Conservation (phyloP, 1,139 yeast genomes). For the Yamadazyma membranifaciens region DNA sequence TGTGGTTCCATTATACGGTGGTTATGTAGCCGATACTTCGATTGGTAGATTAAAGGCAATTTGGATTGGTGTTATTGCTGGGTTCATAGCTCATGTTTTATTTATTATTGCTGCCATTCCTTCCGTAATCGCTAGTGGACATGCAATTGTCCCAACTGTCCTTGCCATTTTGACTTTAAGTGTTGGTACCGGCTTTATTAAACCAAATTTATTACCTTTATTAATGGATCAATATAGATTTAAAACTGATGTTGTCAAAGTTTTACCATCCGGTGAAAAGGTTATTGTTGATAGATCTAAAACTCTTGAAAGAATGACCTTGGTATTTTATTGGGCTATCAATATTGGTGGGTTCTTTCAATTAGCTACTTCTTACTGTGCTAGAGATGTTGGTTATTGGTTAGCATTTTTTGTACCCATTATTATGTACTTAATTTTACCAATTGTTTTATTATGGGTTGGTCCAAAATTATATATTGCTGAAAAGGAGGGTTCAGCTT, state of each 20-base stretch:
- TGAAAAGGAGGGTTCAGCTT: slow-evolving; percentile 48
- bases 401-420: slow-evolving; percentile 66
- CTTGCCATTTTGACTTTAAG: slow-evolving; percentile 39
- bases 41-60: slow-evolving; percentile 43
- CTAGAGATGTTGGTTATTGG: slow-evolving; percentile 73
- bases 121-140: slow-evolving; percentile 30
- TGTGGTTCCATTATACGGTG: slow-evolving; percentile 43
- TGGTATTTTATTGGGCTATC: slow-evolving; percentile 76
- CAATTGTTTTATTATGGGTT: slow-evolving; percentile 41
- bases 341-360: slow-evolving; percentile 79
- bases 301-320: slow-evolving; percentile 71
- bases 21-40: slow-evolving; percentile 41
- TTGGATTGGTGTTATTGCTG: slow-evolving; percentile 39
- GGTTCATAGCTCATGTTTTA: slow-evolving; percentile 37
- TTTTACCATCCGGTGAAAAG: slow-evolving; percentile 57
- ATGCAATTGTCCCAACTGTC: slow-evolving; percentile 34
- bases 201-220: slow-evolving; percentile 52
- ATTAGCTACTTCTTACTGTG: slow-evolving; percentile 74
- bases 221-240: slow-evolving; percentile 53
- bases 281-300: slow-evolving; percentile 71
- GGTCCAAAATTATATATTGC: slow-evolving; percentile 36
- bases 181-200: slow-evolving; percentile 50
- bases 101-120: slow-evolving; percentile 44
- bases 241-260: slow-evolving; percentile 57
- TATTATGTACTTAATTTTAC: slow-evolving; percentile 47